These are phyloP conservation scores for Sporothrix inflata DNA, from an alignment of 2,329 filamentous ascomycete species.

Conservation along the genomic window DNA sequence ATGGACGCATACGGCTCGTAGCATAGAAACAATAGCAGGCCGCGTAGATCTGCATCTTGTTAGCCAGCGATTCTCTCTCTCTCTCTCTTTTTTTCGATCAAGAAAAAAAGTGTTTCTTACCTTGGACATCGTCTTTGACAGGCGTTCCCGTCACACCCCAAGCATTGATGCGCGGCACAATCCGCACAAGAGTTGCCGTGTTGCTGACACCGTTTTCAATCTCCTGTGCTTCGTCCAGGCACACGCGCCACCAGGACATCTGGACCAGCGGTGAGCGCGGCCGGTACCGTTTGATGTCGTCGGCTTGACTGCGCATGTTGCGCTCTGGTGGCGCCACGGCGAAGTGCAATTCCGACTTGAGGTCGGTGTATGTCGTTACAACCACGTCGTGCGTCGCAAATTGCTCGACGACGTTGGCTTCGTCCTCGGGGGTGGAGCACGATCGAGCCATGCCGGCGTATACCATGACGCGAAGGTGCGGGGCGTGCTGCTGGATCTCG, in stretches of 20 bases:
- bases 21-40: conserved; percentile 77
- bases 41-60: conserved; percentile 66
- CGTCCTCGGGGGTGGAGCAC: conserved; percentile 45
- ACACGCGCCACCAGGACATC: conserved; percentile 86
- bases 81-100: not conserved
- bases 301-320: conserved; percentile 57
- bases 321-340: conserved; percentile 71
- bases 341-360: conserved; percentile 81
- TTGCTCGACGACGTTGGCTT: conserved; percentile 47
- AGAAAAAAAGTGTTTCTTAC: conserved; percentile 26
- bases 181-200: conserved; percentile 76
- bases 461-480: conserved; percentile 56
- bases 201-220: conserved; percentile 86
- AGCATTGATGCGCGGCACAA: conserved; percentile 81
- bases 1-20: conserved; percentile 75
- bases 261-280: conserved; percentile 76
- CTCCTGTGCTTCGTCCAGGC: conserved; percentile 84
- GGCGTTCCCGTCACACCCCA: conserved; percentile 95
- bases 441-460: conserved; percentile 54
- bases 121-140: conserved; percentile 64
- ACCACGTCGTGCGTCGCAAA: conserved; percentile 61
- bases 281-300: conserved; percentile 60
- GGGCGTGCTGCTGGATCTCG: conserved; percentile 63
- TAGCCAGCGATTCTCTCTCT: not conserved
- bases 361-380: conserved; percentile 67